A percentile compares a stretch with the other conserved stretches of the same genome.
Evolutionary conservation across 2,329 filamentous ascomycete genomes (phyloP).

Genomic region (Fusarium sp.): DNA sequence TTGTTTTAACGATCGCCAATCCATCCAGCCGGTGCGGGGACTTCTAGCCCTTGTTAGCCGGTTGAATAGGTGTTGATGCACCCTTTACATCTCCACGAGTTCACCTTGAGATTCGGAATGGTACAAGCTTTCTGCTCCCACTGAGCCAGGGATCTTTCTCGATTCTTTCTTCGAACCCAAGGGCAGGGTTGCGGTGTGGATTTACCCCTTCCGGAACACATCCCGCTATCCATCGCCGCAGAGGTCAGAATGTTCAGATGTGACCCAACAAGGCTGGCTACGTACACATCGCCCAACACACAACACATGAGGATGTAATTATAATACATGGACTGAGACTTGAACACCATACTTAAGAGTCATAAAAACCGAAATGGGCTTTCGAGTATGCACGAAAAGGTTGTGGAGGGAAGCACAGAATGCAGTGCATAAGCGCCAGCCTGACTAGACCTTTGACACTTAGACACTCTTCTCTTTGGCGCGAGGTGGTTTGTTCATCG

Average conservation of each 20-base stretch:
- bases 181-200: constrained; percentile 18
- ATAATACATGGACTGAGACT: background rate
- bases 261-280: constrained; percentile 11
- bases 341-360: background rate
- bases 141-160: constrained; percentile 29
- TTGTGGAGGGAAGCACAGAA: constrained; percentile 12
- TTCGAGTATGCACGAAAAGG: background rate
- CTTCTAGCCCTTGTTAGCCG: constrained; percentile 20
- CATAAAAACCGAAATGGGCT: background rate
- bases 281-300: background rate
- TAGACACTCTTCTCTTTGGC: constrained; percentile 21
- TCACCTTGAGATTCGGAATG: constrained; percentile 13
- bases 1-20: constrained; percentile 38
- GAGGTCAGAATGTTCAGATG: constrained; percentile 8
- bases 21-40: constrained; percentile 42
- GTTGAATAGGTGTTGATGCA: constrained; percentile 19
- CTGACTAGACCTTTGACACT: constrained; percentile 17
- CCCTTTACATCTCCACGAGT: constrained; percentile 31
- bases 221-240: constrained; percentile 19
- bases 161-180: constrained; percentile 31
- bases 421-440: constrained; percentile 45
- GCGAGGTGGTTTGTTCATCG: constrained; percentile 32
- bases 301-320: background rate
- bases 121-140: constrained; percentile 27
- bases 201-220: constrained; percentile 20